Percentiles rank a stretch among this genome's conserved stretches.
Evolutionary conservation across 495 filamentous ascomycete species (phyloP).

Genomic region (Penicillium alfredii): DNA sequence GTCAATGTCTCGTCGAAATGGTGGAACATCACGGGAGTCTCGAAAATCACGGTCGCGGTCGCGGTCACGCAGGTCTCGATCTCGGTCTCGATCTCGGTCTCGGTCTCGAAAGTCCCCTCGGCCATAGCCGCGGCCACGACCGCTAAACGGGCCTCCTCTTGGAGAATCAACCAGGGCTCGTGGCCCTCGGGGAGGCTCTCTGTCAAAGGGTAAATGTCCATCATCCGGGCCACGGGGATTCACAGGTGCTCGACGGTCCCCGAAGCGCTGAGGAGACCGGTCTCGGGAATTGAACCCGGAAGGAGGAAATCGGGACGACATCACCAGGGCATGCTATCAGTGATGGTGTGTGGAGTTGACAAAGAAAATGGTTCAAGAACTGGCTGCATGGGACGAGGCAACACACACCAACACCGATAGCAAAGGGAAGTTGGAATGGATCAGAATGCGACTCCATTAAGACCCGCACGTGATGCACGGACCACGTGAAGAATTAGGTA

Average conservation of each 20-base stretch:
- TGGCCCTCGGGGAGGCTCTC: conserved; percentile 64
- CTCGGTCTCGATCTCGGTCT: conserved; percentile 51
- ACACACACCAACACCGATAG: no score
- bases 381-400: no score
- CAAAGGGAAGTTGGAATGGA: conserved; percentile 6
- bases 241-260: conserved; percentile 38
- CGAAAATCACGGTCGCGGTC: conserved; percentile 39
- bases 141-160: conserved; percentile 44
- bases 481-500: conserved; percentile 12
- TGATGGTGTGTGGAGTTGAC: conserved; percentile 12
- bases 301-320: conserved; percentile 43
- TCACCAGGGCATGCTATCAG: conserved; percentile 44
- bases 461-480: conserved; percentile 12
- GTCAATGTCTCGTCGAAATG: conserved; percentile 36
- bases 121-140: conserved; percentile 43
- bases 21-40: conserved; percentile 35
- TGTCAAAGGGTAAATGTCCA: conserved; percentile 31
- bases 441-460: conserved; percentile 1
- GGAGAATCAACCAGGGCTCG: conserved; percentile 63
- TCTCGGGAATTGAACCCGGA: conserved; percentile 47
- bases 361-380: no score
- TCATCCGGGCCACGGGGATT: conserved; percentile 39
- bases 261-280: conserved; percentile 42
- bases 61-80: conserved; percentile 44
- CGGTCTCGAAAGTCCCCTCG: conserved; percentile 60